Conservation (phyloP, 2,329 filamentous ascomycete species). For the Cladosporium colombiae region DNA sequence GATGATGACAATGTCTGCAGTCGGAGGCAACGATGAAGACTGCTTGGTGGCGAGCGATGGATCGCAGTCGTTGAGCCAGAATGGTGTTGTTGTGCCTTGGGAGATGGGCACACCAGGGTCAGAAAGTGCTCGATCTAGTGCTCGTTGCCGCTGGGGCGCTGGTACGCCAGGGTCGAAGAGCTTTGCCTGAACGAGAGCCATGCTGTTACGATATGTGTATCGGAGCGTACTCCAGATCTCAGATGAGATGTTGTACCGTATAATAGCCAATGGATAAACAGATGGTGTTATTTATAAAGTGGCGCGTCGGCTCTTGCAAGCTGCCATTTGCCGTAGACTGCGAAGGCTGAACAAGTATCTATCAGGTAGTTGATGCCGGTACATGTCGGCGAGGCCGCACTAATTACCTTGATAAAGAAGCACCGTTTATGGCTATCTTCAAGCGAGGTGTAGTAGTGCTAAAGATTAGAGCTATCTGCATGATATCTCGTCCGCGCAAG, state of each 20-base stretch:
- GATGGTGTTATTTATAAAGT: neutral
- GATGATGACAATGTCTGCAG: neutral
- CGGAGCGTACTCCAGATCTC: neutral
- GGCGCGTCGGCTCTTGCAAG: neutral
- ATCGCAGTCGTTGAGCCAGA: neutral
- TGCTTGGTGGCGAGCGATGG: neutral
- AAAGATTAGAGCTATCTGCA: neutral
- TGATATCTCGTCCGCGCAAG: neutral
- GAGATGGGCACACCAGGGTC: neutral
- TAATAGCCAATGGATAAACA: neutral
- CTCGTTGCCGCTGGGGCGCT: neutral
- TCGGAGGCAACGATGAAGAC: neutral
- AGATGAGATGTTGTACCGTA: neutral
- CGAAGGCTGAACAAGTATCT: neutral
- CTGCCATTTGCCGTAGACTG: neutral
- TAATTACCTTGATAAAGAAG: neutral
- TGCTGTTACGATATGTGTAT: neutral
- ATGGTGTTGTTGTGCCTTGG: neutral
- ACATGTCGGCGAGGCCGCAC: neutral
- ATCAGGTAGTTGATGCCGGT: neutral
- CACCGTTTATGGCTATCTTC: neutral
- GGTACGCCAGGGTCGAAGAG: neutral
- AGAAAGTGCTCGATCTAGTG: neutral
- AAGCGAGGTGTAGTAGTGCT: neutral
- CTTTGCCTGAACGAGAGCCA: neutral